Evolutionary conservation across 2,329 filamentous ascomycete genomes (phyloP), one percentile per base, ranked within the genome.

Genomic region (Diaporthe nobilis): DNA sequence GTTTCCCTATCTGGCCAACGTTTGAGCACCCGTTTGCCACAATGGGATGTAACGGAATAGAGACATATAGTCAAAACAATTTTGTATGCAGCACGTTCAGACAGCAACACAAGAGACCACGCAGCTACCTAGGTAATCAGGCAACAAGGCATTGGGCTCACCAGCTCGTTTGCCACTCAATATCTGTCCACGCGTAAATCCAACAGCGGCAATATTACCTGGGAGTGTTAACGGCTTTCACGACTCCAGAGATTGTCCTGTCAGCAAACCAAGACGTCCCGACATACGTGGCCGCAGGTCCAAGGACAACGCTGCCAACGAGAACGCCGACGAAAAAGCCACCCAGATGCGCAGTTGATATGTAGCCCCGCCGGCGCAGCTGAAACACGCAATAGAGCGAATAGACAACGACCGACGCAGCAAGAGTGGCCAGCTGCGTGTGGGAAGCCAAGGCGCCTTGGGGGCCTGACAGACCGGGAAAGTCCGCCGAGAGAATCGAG

Each of bases 1-100:
- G 15, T 12, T 2, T 17, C 5, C 3, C 2, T 1, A 12, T 44
- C 42, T 4, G 12, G 3, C 3, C 12, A 44, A 44, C 42, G 0
- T 44, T 42, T 42, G 13, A 15, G 39, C 0, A 12, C 10, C 39
- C 10, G 12, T 42, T 44, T 17, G 12, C 42, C 7, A 44, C 42
- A 1, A 17, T 15, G 4, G 13, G 12, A 13, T 44, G 42, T 15
- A 17, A 17, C 13, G 42, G 42, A 10, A 17, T 44, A 44, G 42
- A 2, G 15, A 15, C 15, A 44, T 13, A 0, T 44, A 15, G 42
- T 44, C 42, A 44, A 44, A 44, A 13, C 13, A 44, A 42, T 12
- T 5, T 44, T 44, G 15, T 5, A 44, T 44, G 12, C 5, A 17
- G 42, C 2, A 44, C 15, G 12, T 10, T 15, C 3, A 44, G 15